Conservation (phyloP, 1,139 yeast genomes). For the Geotrichum aggregatum region DNA sequence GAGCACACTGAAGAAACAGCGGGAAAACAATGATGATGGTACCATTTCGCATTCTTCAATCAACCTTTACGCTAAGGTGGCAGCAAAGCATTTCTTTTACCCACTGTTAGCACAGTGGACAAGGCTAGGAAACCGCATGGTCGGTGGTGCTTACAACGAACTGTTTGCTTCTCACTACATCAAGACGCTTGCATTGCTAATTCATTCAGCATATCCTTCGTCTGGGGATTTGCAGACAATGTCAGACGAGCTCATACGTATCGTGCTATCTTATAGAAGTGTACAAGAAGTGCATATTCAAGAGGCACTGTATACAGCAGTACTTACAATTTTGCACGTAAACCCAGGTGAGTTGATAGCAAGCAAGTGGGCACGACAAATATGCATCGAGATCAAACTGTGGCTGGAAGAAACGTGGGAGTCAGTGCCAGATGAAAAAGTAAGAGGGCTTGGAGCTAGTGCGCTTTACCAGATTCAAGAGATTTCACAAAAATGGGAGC, state of each 20-base stretch:
- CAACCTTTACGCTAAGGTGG: slow-evolving; percentile 43
- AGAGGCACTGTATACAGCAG: slow-evolving; percentile 18
- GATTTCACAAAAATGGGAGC: slow-evolving; percentile 33
- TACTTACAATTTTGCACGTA: slow-evolving; percentile 23
- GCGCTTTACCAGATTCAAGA: slow-evolving; percentile 44
- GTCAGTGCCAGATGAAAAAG: slow-evolving; percentile 38
- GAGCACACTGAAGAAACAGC: slow-evolving; percentile 36
- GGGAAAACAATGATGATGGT: slow-evolving; percentile 19
- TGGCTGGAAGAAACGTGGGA: slow-evolving; percentile 50
- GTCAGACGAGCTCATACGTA: slow-evolving; percentile 50
- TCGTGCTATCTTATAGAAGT: slow-evolving; percentile 35
- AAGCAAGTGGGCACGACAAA: slow-evolving; percentile 35
- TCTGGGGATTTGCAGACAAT: slow-evolving; percentile 51
- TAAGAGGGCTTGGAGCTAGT: slow-evolving; percentile 52
- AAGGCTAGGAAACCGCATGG: slow-evolving; percentile 25
- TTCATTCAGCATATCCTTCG: slow-evolving; percentile 57
- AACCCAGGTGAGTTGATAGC: slow-evolving; percentile 43
- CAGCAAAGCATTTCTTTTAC: slow-evolving; percentile 49
- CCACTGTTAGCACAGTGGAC: slow-evolving; percentile 55
- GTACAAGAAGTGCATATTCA: slow-evolving; percentile 6
- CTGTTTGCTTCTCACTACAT: slow-evolving; percentile 56
- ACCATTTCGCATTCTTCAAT: slow-evolving; percentile 31
- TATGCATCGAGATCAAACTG: slow-evolving; percentile 38
- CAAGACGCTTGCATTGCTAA: slow-evolving; percentile 52
- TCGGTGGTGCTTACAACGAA: slow-evolving; percentile 53